Conservation (phyloP, 2,329 filamentous ascomycete species). For the Tolypocladium tropicale region DNA sequence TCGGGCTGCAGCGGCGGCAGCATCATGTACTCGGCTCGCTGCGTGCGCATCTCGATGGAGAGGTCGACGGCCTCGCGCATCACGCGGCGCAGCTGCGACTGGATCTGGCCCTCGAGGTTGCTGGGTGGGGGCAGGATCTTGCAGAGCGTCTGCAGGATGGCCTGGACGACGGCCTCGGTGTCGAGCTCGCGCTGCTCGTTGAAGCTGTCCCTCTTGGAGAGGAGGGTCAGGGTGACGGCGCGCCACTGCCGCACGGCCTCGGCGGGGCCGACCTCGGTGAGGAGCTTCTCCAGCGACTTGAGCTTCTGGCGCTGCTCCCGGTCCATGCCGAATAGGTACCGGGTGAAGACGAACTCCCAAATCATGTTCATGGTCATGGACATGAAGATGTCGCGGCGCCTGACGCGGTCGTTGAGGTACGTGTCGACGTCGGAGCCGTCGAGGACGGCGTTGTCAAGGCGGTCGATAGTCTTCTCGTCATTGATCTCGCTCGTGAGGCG, state of each 20-base stretch:
- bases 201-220: slow-evolving; percentile 74
- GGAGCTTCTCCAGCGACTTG: slow-evolving; percentile 86
- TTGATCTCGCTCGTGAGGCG: slow-evolving; percentile 74
- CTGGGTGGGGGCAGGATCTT: slow-evolving; percentile 79
- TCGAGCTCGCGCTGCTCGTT: slow-evolving; percentile 74
- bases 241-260: slow-evolving; percentile 96
- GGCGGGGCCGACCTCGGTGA: slow-evolving; percentile 77
- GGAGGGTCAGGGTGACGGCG: slow-evolving; percentile 82
- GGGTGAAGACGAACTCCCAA: slow-evolving; percentile 96
- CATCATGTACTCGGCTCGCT: slow-evolving; percentile 97
- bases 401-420: slow-evolving; percentile 80
- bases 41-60: slow-evolving; percentile 93
- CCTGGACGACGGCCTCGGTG: slow-evolving; percentile 90
- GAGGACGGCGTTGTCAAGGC: slow-evolving; percentile 86
- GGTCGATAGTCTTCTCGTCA: slow-evolving; percentile 87
- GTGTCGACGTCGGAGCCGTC: slow-evolving; percentile 89
- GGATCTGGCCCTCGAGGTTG: slow-evolving; percentile 69
- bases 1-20: slow-evolving; percentile 88
- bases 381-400: slow-evolving; percentile 92
- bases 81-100: slow-evolving; percentile 77
- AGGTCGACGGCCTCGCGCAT: slow-evolving; percentile 82
- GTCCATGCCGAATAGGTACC: slow-evolving; percentile 98
- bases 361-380: slow-evolving; percentile 98
- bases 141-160: slow-evolving; percentile 68
- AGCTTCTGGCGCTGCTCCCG: slow-evolving; percentile 95